Percentiles rank a stretch among this genome's conserved stretches.
phyloP scores from a whole-genome alignment of 2,329 filamentous ascomycete species.

The Phaeophleospora eucalypticola region DNA sequence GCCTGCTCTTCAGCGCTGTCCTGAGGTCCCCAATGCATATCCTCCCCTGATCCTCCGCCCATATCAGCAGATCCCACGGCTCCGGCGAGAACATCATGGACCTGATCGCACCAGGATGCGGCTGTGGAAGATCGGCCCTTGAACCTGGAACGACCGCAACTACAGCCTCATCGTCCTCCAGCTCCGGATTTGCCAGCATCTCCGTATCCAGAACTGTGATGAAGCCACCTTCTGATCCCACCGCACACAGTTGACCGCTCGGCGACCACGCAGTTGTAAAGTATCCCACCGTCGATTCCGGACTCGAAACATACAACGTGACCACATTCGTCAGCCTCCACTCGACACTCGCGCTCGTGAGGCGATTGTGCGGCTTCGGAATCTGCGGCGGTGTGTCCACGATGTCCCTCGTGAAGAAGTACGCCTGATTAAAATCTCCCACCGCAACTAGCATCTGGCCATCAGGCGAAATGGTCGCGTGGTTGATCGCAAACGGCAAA shows the following conservation, averaged over 20 bases:
- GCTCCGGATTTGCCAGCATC: slow-evolving; percentile 33
- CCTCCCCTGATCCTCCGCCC: slow-evolving; percentile 82
- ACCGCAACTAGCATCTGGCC: slow-evolving; percentile 76
- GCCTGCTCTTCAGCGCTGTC: slow-evolving; percentile 61
- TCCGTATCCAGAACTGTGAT: slow-evolving; percentile 69
- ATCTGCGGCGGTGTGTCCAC: slow-evolving; percentile 32
- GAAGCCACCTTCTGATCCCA: slow-evolving; percentile 75
- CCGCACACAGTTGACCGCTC: slow-evolving; percentile 66
- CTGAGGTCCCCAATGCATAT: slow-evolving; percentile 72
- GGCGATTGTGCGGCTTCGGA: slow-evolving; percentile 36
- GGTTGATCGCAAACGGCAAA: slow-evolving; percentile 84
- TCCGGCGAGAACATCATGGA: slow-evolving; percentile 90
- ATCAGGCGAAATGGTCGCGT: slow-evolving; percentile 88
- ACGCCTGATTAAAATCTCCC: slow-evolving; percentile 80
- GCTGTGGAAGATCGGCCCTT: slow-evolving; percentile 55
- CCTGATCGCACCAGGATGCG: slow-evolving; percentile 67
- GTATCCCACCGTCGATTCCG: slow-evolving; percentile 51
- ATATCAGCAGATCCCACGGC: slow-evolving; percentile 84
- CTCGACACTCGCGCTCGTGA: slow-evolving; percentile 31
- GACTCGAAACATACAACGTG: slow-evolving; percentile 38
- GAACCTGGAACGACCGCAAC: slow-evolving; percentile 76
- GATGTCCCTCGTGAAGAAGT: slow-evolving; percentile 64
- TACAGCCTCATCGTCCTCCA: slow-evolving; percentile 57
- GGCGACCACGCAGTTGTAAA: slow-evolving; percentile 75
- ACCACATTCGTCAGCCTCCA: slow-evolving; percentile 43